Conservation (phyloP, 257 asterid species). For the Petrea volubilis region DNA sequence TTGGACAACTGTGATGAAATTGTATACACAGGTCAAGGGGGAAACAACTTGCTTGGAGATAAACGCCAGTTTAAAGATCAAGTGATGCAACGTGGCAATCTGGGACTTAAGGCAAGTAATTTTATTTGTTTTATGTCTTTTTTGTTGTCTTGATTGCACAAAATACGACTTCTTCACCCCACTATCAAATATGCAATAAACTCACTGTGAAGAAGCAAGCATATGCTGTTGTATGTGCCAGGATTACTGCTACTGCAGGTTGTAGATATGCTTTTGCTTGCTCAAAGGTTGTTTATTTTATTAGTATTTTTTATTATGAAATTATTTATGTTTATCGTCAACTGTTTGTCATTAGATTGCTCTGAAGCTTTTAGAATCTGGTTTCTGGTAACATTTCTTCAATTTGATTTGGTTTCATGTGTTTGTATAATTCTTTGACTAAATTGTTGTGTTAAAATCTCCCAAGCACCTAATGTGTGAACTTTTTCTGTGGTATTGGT, state of each 20-base stretch:
- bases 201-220: background rate
- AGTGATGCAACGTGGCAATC: conserved; percentile 65
- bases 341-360: background rate
- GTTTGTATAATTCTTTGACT: background rate
- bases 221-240: conserved; percentile 12
- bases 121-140: conserved; percentile 14
- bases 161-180: background rate
- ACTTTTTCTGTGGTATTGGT: no score
- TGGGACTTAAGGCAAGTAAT: conserved; percentile 69
- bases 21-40: conserved; percentile 95
- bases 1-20: conserved; percentile 73
- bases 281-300: background rate
- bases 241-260: background rate
- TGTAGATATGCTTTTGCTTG: background rate
- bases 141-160: background rate
- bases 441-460: background rate
- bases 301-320: background rate
- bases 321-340: background rate
- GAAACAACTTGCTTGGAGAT: conserved; percentile 72
- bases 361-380: background rate
- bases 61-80: conserved; percentile 75
- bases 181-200: background rate
- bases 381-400: background rate
- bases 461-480: background rate
- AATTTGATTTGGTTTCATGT: background rate